Evolutionary conservation across 2,329 filamentous ascomycete genomes (phyloP), one percentile per base, ranked within the genome.

Genomic region (Dactylonectria estremocensis): DNA sequence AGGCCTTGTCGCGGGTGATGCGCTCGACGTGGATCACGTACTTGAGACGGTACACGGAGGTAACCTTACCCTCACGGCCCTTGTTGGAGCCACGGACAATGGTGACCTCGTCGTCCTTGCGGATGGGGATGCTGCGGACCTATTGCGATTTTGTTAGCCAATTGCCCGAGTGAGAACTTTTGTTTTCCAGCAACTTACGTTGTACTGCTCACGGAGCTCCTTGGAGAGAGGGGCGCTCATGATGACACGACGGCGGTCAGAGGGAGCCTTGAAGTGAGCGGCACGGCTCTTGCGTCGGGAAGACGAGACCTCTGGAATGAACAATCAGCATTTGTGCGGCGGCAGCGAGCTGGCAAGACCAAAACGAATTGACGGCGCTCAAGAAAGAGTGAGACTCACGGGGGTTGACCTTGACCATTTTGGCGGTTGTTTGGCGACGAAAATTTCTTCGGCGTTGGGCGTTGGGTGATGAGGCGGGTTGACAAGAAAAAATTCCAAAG

Each of bases 191-290:
- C 37, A 64, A 83, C 93, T 77, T 90, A 98, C 96, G 86, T 97
- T 97, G 93, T 99, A 93, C 92, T 99, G 96, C 88, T 97, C 95
- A 83, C 95, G 92, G 83, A 99, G 91, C 89, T 99, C 96, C 90
- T 97, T 97, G 89, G 90, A 93, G 78, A 98, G 90, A 80, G 94
- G 93, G 78, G 96, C 95, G 88, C 93, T 95, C 95, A 99, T 98
- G 89, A 97, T 97, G 80, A 92, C 90, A 84, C 96, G 94, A 86
- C 96, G 95, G 83, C 94, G 90, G 88, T 93, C 95, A 84, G 95
- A 98, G 78, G 95, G 95, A 77, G 96, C 96, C 84, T 90, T 88
- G 91, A 97, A 99, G 91, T 99, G 95, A 84, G 94, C 93, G 90
- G 97, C 97, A 87, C 96, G 94, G 88, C 94, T 96, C 94, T 99